Conservation (phyloP, 202 grass and related monocot genomes). For the Dendrocalamus latiflorus region DNA sequence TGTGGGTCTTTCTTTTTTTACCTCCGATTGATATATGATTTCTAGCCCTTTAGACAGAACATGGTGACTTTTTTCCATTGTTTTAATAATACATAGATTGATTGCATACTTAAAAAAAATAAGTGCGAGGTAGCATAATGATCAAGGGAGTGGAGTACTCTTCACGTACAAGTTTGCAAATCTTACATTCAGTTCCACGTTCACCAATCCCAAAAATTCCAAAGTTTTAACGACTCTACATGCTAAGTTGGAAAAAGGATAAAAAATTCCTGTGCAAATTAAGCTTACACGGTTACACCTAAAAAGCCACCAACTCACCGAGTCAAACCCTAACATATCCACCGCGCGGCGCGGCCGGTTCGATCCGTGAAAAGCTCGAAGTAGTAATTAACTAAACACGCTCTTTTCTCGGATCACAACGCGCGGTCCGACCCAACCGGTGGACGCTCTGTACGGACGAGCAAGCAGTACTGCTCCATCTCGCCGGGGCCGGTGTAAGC, state of each 20-base stretch:
- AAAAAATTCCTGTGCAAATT: not conserved
- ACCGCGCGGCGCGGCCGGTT: not conserved
- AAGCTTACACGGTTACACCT: not conserved
- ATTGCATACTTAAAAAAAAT: too few species aligned
- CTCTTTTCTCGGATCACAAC: not conserved
- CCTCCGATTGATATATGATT: too few species aligned
- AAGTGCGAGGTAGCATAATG: too few species aligned
- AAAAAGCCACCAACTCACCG: not conserved
- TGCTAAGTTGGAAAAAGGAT: not conserved
- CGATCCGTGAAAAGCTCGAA: not conserved
- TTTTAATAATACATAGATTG: too few species aligned
- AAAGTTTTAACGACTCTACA: not conserved
- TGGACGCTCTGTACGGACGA: not conserved
- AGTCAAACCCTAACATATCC: not conserved
- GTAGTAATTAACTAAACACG: not conserved
- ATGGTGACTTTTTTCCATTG: too few species aligned
- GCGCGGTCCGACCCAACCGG: not conserved
- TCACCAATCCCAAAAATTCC: too few species aligned
- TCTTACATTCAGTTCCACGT: not conserved
- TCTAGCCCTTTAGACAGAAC: too few species aligned
- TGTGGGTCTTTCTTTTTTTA: too few species aligned
- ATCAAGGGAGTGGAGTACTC: not conserved
- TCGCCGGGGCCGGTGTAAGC: not conserved
- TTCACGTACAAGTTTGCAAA: not conserved
- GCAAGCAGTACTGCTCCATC: not conserved